Percentiles rank a stretch among this genome's conserved stretches.
These are phyloP conservation scores for Colletotrichum tamarilloi DNA, from an alignment of 2,329 filamentous ascomycete genomes.

Conservation along the genomic window DNA sequence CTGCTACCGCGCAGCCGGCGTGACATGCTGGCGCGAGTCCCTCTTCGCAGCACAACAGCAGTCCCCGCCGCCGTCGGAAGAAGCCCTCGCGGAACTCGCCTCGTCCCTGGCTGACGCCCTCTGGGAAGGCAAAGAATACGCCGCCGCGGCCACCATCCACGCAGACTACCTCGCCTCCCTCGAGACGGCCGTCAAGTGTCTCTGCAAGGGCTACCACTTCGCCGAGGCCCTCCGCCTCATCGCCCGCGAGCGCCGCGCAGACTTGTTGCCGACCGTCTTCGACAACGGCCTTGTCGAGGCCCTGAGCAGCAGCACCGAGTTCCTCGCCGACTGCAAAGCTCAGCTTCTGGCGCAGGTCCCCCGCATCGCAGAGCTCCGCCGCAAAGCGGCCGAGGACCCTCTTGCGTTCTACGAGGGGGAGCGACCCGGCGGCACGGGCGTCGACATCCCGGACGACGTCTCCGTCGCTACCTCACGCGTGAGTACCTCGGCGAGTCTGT, in stretches of 20 bases:
- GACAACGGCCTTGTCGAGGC: conserved; percentile 85
- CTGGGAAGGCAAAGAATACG: conserved; percentile 85
- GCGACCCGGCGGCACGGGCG: conserved; percentile 62
- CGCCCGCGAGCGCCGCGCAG: conserved; percentile 66
- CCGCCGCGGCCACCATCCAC: conserved; percentile 81
- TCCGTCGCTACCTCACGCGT: conserved; percentile 88
- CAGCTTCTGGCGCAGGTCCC: conserved; percentile 89
- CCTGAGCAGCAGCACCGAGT: conserved; percentile 84
- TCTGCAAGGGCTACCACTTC: conserved; percentile 91
- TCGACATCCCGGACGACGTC: conserved; percentile 89
- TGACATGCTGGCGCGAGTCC: conserved; percentile 86
- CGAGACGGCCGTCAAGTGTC: conserved; percentile 75
- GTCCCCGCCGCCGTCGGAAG: conserved; percentile 66
- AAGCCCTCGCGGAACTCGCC: conserved; percentile 76
- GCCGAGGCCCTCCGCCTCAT: conserved; percentile 87
- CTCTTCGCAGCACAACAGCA: conserved; percentile 81
- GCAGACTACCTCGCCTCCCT: conserved; percentile 83
- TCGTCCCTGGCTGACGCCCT: conserved; percentile 80
- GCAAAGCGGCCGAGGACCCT: conserved; percentile 85
- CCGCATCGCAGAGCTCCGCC: conserved; percentile 83
- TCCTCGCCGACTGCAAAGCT: conserved; percentile 90
- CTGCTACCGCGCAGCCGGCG: conserved; percentile 85
- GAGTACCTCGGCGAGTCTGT: conserved; percentile 86
- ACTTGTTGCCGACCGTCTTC: conserved; percentile 75
- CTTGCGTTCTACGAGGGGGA: conserved; percentile 90